Evolutionary conservation across 169 alveolate genomes (phyloP).

Genomic region (Plasmodium cynomolgi): DNA sequence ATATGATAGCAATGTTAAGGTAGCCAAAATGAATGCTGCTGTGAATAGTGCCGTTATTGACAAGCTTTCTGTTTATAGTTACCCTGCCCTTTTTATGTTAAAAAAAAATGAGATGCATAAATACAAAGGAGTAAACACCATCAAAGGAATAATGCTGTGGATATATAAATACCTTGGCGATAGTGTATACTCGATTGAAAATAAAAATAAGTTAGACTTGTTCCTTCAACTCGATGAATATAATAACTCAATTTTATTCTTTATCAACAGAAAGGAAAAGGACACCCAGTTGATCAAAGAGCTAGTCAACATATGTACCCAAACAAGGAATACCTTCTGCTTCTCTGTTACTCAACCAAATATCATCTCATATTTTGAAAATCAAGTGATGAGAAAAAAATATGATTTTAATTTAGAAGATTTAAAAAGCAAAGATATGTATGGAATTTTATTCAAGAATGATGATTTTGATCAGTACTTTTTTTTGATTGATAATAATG

Average conservation of each 20-base stretch:
- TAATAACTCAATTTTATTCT: constrained; percentile 54
- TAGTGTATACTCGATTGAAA: constrained; percentile 50
- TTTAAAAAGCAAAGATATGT: constrained; percentile 8
- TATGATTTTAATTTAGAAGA: constrained; percentile 1
- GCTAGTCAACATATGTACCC: constrained; percentile 20
- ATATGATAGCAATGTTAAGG: constrained; percentile 14
- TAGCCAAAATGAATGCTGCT: constrained; percentile 62
- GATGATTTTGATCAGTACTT: constrained; percentile 51
- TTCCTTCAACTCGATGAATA: constrained; percentile 49
- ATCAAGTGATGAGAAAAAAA: constrained; percentile 6
- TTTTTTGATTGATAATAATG: not conserved
- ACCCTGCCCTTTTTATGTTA: constrained; percentile 59
- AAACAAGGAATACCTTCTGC: constrained; percentile 25
- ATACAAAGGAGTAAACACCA: constrained; percentile 17
- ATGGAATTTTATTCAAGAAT: constrained; percentile 49
- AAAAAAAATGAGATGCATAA: constrained; percentile 13
- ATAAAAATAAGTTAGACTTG: constrained; percentile 8
- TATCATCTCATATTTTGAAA: constrained; percentile 46
- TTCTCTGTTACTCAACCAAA: constrained; percentile 14
- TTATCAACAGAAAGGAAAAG: constrained; percentile 29
- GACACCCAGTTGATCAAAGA: not conserved
- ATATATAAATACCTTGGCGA: constrained; percentile 24
- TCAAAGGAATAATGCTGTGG: constrained; percentile 33
- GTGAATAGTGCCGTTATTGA: constrained; percentile 28
- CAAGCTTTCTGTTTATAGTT: constrained; percentile 39